A percentile compares a stretch with the other conserved stretches of the same genome.
phyloP scores from a whole-genome alignment of 2,329 filamentous ascomycete genomes.

The Xylaria sp. region DNA sequence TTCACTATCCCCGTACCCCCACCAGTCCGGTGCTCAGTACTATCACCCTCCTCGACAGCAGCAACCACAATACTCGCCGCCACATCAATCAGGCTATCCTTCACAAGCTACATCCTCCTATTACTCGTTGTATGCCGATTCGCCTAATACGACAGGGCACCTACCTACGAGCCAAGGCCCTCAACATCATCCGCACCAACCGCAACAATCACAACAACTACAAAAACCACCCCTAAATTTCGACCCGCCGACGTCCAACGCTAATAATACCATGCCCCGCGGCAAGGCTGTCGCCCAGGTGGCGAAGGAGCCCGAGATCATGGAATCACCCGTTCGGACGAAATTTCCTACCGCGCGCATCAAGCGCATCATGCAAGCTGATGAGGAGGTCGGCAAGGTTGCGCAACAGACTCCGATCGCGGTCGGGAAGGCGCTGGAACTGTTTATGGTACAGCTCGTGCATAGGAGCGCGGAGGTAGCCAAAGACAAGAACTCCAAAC shows the following conservation, averaged over 20 bases:
- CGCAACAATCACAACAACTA: slow-evolving; percentile 38
- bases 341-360: slow-evolving; percentile 98
- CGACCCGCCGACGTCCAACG: slow-evolving; percentile 30
- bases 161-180: slow-evolving; percentile 31
- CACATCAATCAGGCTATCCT: slow-evolving; percentile 38
- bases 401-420: slow-evolving; percentile 97
- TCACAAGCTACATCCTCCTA: slow-evolving; percentile 41
- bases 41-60: slow-evolving; percentile 42
- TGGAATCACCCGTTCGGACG: slow-evolving; percentile 82
- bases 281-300: slow-evolving; percentile 54
- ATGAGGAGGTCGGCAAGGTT: slow-evolving; percentile 98
- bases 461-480: slow-evolving; percentile 88
- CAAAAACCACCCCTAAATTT: slow-evolving; percentile 38
- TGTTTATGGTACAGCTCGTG: slow-evolving; percentile 97
- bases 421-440: slow-evolving; percentile 92
- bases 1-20: slow-evolving; percentile 24
- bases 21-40: slow-evolving; percentile 25
- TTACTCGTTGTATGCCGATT: slow-evolving; percentile 44
- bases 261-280: slow-evolving; percentile 53
- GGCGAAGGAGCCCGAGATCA: slow-evolving; percentile 58
- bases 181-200: slow-evolving; percentile 25
- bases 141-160: slow-evolving; percentile 37
- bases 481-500: slow-evolving; percentile 83
- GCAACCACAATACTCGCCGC: slow-evolving; percentile 41
- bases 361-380: slow-evolving; percentile 99